Conservation (phyloP, 345 rosid genomes). For the Eutrema heterophyllum region DNA sequence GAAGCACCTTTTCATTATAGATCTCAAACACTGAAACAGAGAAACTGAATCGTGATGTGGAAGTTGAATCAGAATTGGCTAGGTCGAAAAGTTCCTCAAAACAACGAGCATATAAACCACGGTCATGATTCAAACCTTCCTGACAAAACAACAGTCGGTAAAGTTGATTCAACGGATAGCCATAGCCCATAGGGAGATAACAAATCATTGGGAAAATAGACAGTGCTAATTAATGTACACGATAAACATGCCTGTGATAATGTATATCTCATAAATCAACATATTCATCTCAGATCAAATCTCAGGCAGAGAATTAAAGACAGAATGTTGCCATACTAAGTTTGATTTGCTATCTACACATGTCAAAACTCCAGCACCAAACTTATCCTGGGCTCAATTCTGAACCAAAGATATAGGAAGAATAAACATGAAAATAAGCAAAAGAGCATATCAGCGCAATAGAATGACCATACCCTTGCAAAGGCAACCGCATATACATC, state of each 20-base stretch:
- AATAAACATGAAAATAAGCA: background rate
- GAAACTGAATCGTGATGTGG: conserved; percentile 67
- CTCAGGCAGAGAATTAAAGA: background rate
- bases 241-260: background rate
- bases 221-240: background rate
- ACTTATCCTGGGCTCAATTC: background rate
- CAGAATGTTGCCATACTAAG: background rate
- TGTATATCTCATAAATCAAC: background rate
- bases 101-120: conserved; percentile 94
- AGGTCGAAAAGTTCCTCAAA: conserved; percentile 95
- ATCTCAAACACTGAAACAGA: conserved; percentile 75
- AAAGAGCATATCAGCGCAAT: background rate
- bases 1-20: conserved; percentile 85
- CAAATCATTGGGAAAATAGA: background rate
- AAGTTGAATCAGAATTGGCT: conserved; percentile 82
- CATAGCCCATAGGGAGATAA: conserved; percentile 3
- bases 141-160: conserved; percentile 37
- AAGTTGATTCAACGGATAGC: conserved; percentile 4
- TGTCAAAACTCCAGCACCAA: background rate
- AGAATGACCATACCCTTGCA: background rate
- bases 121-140: conserved; percentile 95
- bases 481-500: background rate
- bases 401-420: background rate
- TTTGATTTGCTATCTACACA: background rate
- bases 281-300: background rate